Base-by-base conservation (phyloP, 495 filamentous ascomycete genomes). In the Amphirosellinia nigrospora region DNA sequence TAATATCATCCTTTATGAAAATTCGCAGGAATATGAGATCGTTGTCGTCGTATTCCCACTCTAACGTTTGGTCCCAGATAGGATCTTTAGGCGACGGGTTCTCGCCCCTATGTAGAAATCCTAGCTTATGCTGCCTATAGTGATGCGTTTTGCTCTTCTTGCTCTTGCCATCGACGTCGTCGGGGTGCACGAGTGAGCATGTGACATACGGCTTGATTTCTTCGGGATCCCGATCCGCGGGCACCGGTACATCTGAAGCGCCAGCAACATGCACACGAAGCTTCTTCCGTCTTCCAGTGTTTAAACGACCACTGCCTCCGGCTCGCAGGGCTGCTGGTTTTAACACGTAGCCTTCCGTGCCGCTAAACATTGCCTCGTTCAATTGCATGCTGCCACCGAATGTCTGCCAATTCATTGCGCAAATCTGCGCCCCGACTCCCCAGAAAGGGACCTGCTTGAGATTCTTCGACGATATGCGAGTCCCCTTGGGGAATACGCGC, bases 341-440 rank as follows among this genome's bases (percentile, higher is more conserved):
- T 26, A 88, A 74, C 8, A 87, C 86, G 66, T 84, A 88, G 30
- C 86, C 86, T 19, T 79, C 81, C 1, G 84, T 83, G 6, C 83
- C 84, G 39, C 78, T 80, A 64, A 89, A 88, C 8, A 89, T 74
- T 0, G 86, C 86, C 65, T 87, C 85, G 68, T 89, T 88, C 60
- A 89, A 75, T 74, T 87, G 85, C 80, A 85, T 83, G 64, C 80
- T 78, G 0, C 79, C 81, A 32, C 82, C 84, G 52, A 86, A 89
- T 0, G 84, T 86, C 71, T 88, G 86, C 86, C 86, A 89, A 72
- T 88, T 88, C 64, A 88, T 78, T 13, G 86, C 86, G 72, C 81
- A 84, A 32, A 89, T 84, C 73, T 89, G 86, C 0, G 84, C 84
- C 4, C 86, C 86, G 28, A 87, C 32, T 0, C 77, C 84, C 86